Evolutionary conservation across 129 eudicot genomes (phyloP).

Genomic region (Helichrysum umbraculigerum): DNA sequence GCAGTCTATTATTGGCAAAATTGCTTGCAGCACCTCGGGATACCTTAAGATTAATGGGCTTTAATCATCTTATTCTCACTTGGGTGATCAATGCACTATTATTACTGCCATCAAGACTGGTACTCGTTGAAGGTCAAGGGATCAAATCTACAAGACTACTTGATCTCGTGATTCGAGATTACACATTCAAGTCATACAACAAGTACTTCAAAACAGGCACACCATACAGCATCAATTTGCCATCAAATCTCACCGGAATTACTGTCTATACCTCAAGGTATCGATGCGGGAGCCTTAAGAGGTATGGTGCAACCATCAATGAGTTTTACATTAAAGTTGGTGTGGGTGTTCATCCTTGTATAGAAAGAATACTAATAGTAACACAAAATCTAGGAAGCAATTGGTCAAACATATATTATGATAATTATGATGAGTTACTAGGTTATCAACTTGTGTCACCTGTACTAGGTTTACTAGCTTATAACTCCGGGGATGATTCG

Average conservation of each 20-base stretch:
- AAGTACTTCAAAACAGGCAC: slow-evolving; percentile 62
- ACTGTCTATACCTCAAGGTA: slow-evolving; percentile 53
- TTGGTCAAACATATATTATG: slow-evolving; percentile 77
- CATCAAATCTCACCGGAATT: slow-evolving; percentile 80
- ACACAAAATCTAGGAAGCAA: slow-evolving; percentile 74
- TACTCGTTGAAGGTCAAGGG: slow-evolving; percentile 42
- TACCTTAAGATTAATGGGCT: slow-evolving; percentile 40
- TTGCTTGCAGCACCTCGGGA: neutral
- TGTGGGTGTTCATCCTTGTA: slow-evolving; percentile 60
- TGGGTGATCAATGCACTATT: slow-evolving; percentile 35
- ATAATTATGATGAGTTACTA: slow-evolving; percentile 50
- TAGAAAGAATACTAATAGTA: slow-evolving; percentile 70
- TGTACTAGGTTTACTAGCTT: slow-evolving; percentile 77
- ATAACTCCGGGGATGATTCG: slow-evolving; percentile 55
- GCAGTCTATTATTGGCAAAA: neutral
- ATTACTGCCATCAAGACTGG: slow-evolving; percentile 33
- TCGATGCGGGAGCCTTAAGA: slow-evolving; percentile 79
- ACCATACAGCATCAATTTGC: slow-evolving; percentile 51
- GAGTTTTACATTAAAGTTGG: slow-evolving; percentile 60
- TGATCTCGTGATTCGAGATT: slow-evolving; percentile 77
- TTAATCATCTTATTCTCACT: slow-evolving; percentile 27
- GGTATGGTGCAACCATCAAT: slow-evolving; percentile 81
- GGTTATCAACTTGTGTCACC: slow-evolving; percentile 91
- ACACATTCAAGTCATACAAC: slow-evolving; percentile 63
- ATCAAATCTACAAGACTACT: slow-evolving; percentile 77